phyloP scores from a whole-genome alignment of 257 asterid species.

The Solanum chilense region DNA sequence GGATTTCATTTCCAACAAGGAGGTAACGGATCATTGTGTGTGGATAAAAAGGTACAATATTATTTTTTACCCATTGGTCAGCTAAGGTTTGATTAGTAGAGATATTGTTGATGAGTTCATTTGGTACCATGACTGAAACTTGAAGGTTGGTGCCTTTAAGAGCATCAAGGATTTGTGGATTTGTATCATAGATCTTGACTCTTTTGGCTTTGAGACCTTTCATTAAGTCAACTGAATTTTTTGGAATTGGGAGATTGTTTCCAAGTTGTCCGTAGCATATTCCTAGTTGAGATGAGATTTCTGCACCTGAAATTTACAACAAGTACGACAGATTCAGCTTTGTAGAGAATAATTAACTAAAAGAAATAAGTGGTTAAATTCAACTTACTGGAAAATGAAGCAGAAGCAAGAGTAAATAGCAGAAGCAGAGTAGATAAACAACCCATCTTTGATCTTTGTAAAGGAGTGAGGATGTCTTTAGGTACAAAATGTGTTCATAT shows the following conservation, averaged over 20 bases:
- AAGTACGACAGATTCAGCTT: neutral
- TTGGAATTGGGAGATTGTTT: constrained; percentile 57
- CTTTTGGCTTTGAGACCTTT: constrained; percentile 46
- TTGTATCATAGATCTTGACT: constrained; percentile 72
- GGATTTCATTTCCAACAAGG: constrained; percentile 80
- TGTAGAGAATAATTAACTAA: neutral
- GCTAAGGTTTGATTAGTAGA: constrained; percentile 57
- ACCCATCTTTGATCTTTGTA: neutral
- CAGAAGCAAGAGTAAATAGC: neutral
- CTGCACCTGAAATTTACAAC: constrained; percentile 36
- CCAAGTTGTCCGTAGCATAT: constrained; percentile 95
- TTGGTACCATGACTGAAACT: constrained; percentile 81
- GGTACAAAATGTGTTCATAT: neutral
- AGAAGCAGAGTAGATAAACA: neutral
- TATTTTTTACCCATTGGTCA: constrained; percentile 58
- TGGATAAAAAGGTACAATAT: constrained; percentile 63
- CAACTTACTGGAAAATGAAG: neutral
- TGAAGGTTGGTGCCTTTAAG: constrained; percentile 50
- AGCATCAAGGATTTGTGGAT: constrained; percentile 54
- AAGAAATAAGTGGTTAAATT: neutral
- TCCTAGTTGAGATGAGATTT: constrained; percentile 40
- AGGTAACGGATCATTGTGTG: constrained; percentile 75
- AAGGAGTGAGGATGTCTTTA: neutral
- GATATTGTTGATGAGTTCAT: constrained; percentile 51
- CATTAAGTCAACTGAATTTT: constrained; percentile 43